Evolutionary conservation across 31 red algal genomes (phyloP).

Genomic region (Odonthalia washingtoniensis): DNA sequence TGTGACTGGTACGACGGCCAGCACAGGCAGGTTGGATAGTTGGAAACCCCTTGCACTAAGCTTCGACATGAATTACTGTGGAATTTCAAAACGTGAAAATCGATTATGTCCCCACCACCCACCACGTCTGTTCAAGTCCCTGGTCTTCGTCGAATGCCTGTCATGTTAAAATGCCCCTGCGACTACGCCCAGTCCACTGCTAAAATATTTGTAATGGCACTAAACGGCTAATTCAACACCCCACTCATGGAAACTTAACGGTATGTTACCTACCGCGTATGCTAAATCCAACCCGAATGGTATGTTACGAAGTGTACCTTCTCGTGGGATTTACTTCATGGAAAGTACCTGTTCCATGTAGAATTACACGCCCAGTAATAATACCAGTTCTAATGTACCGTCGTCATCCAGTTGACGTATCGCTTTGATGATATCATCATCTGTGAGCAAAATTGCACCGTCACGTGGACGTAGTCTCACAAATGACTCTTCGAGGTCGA

Average conservation of each 20-base stretch:
- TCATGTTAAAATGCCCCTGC: slow-evolving; percentile 86
- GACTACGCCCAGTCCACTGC: slow-evolving; percentile 81
- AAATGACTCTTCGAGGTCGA: slow-evolving; percentile 43
- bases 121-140: slow-evolving; percentile 60
- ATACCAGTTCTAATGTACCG: slow-evolving; percentile 63
- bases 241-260: slow-evolving; percentile 80
- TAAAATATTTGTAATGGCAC: slow-evolving; percentile 98
- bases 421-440: slow-evolving; percentile 53
- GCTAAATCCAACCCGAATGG: slow-evolving; percentile 86
- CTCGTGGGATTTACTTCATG: slow-evolving; percentile 57
- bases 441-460: slow-evolving; percentile 37
- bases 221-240: slow-evolving; percentile 85
- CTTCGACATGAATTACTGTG: slow-evolving; percentile 40
- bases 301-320: slow-evolving; percentile 23
- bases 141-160: slow-evolving; percentile 37
- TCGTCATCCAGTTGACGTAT: slow-evolving; percentile 33
- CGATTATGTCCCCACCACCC: slow-evolving; percentile 94
- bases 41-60: slow-evolving; percentile 76
- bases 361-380: slow-evolving; percentile 90
- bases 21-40: slow-evolving; percentile 85
- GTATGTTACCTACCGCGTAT: slow-evolving; percentile 91
- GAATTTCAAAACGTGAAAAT: slow-evolving; percentile 77
- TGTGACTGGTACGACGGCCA: slow-evolving; percentile 73
- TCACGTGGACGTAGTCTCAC: slow-evolving; percentile 43
- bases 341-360: slow-evolving; percentile 89